A percentile compares a stretch with the other conserved stretches of the same genome.
Conservation (phyloP, 805 yeast species). For the Yamadazyma tumulicola region DNA sequence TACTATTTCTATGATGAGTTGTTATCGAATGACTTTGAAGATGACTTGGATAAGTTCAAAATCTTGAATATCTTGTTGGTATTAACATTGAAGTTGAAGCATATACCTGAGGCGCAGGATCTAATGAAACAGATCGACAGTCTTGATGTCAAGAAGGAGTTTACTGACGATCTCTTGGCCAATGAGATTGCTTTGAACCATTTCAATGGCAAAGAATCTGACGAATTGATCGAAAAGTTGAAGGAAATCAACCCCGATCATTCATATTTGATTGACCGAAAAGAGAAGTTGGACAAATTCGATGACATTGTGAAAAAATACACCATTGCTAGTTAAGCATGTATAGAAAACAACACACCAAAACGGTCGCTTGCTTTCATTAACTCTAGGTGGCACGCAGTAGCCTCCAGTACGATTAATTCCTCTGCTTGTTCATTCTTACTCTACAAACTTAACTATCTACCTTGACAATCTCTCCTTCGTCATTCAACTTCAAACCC, state of each 20-base stretch:
- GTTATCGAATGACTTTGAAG: slow-evolving; percentile 46
- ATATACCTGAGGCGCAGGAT: slow-evolving; percentile 79
- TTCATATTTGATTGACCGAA: slow-evolving; percentile 53
- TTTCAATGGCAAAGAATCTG: slow-evolving; percentile 21
- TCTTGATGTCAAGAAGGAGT: slow-evolving; percentile 28
- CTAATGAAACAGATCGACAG: slow-evolving; percentile 43
- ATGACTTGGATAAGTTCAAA: slow-evolving; percentile 33
- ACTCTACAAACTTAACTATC: slow-evolving; percentile 13
- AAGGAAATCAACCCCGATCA: slow-evolving; percentile 50
- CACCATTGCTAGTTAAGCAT: slow-evolving; percentile 12
- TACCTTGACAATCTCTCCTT: slow-evolving; percentile 31
- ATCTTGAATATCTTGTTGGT: slow-evolving; percentile 59
- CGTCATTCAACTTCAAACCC: slow-evolving; percentile 42
- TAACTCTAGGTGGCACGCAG: too few relatives aligned
- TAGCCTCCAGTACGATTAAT: too few relatives aligned
- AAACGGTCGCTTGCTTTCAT: too few relatives aligned
- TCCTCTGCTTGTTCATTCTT: too few relatives aligned
- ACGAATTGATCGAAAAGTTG: slow-evolving; percentile 26
- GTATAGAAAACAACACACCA: neutral
- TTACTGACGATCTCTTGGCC: slow-evolving; percentile 50
- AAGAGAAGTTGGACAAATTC: slow-evolving; percentile 61
- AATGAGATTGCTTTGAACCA: slow-evolving; percentile 63
- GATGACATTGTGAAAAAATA: slow-evolving; percentile 68
- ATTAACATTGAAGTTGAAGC: slow-evolving; percentile 73
- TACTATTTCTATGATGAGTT: slow-evolving; percentile 78